These are phyloP conservation scores for Cutaneotrichosporon sp. DNA, from an alignment of 1,284 basidiomycete genomes.

Conservation along the genomic window DNA sequence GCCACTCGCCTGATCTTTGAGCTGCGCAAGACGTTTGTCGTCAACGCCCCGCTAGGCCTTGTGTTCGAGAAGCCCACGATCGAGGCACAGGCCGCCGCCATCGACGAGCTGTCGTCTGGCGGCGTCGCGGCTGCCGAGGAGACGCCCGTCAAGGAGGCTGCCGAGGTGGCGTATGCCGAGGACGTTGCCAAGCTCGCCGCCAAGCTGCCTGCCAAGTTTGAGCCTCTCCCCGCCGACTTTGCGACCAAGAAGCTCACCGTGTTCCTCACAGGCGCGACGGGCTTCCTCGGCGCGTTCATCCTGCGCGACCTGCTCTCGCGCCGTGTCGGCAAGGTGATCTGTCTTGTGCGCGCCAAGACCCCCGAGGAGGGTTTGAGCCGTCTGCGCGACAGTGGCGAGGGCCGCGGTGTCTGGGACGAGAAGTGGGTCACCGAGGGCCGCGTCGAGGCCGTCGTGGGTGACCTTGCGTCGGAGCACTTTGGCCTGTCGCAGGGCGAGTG, in stretches of 20 bases:
- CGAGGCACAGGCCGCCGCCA: conserved; percentile 66
- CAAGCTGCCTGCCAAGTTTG: conserved; percentile 60
- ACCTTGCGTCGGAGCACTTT: conserved; percentile 70
- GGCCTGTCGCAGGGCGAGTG: conserved; percentile 67
- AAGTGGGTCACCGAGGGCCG: conserved; percentile 67
- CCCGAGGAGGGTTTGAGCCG: conserved; percentile 63
- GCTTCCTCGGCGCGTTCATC: conserved; percentile 93
- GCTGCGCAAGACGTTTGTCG: conserved; percentile 85
- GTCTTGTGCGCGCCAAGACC: conserved; percentile 74
- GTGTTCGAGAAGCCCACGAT: conserved; percentile 92
- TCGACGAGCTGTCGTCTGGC: conserved; percentile 70
- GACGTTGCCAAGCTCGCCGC: conserved; percentile 67
- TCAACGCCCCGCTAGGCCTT: conserved; percentile 85
- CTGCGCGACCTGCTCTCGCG: conserved; percentile 70
- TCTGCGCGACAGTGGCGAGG: conserved; percentile 68
- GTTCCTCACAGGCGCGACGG: conserved; percentile 95
- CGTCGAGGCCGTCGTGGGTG: conserved; percentile 82
- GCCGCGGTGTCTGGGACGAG: conserved; percentile 89
- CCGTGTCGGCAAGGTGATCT: conserved; percentile 79
- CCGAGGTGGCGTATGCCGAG: conserved; percentile 59
- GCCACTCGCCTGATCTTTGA: conserved; percentile 97
- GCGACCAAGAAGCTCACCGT: conserved; percentile 61
- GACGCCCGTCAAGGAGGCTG: conserved; percentile 29
- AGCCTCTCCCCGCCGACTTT: conserved; percentile 55
- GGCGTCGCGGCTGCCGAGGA: conserved; percentile 69